Evolutionary conservation across 2,329 filamentous ascomycete species (phyloP).

Genomic region (Chaetomium sp.): DNA sequence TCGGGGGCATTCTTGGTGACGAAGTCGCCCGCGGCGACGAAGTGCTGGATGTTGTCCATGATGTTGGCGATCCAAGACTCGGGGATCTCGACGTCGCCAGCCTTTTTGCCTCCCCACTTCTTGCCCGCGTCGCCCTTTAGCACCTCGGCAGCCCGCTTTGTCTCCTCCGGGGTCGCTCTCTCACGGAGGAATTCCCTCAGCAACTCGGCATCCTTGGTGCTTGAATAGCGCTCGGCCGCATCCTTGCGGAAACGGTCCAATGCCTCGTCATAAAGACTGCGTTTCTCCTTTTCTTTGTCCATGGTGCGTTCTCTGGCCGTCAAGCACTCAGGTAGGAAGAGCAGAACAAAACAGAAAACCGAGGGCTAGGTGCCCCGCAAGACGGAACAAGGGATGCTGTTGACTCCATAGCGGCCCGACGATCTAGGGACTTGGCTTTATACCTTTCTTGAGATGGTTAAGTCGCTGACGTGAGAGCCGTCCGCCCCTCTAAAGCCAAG

Average conservation of each 20-base stretch:
- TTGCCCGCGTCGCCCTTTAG: slow-evolving; percentile 28
- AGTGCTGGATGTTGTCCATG: slow-evolving; percentile 33
- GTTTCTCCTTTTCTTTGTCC: slow-evolving; percentile 13
- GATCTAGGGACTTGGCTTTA: background rate
- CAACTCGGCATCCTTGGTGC: slow-evolving; percentile 26
- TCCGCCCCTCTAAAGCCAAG: background rate
- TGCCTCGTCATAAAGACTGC: slow-evolving; percentile 31
- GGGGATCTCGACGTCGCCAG: slow-evolving; percentile 32
- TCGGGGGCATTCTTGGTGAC: slow-evolving; percentile 31
- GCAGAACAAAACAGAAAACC: no score
- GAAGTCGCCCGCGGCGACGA: slow-evolving; percentile 31
- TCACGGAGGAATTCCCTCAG: slow-evolving; percentile 30
- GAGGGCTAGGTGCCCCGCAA: background rate
- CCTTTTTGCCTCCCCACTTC: slow-evolving; percentile 30
- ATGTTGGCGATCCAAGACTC: slow-evolving; percentile 32
- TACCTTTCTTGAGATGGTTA: background rate
- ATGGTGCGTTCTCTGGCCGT: background rate
- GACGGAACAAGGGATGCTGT: background rate
- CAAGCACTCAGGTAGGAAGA: background rate
- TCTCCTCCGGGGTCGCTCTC: slow-evolving; percentile 27
- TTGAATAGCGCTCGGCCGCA: slow-evolving; percentile 15
- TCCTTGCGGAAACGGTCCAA: slow-evolving; percentile 28
- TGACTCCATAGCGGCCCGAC: background rate
- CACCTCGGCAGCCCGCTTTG: slow-evolving; percentile 27
- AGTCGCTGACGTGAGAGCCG: background rate